Base-by-base conservation (phyloP, 192 early-diverging fungal genomes). In the Podila minutissima region DNA sequence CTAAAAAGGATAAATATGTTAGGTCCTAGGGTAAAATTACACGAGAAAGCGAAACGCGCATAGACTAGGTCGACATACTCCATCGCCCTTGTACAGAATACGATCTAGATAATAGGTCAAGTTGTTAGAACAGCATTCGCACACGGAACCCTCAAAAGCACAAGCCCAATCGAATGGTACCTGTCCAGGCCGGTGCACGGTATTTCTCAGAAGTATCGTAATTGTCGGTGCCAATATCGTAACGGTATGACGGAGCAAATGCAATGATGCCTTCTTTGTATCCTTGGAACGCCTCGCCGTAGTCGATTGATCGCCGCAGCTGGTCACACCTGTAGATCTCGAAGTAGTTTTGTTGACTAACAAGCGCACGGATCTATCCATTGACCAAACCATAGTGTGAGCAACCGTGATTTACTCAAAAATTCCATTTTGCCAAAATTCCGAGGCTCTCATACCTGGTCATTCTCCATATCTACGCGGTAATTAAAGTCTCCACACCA, bases 401-500 rank as follows among this genome's bases (percentile, higher is more conserved):
- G 33, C 37, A 58, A n/a, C 19, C 9, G 8, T 11, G 41, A 72
- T 8, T 24, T 20, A 29, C 22, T 22, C n/a, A 12, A 37, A 22
- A 11, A 19, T 31, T 28, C 2, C 1, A 57, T n/a, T 58, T 15
- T 38, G 49, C 4, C 53, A 49, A 22, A 24, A 62, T 20, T 33
- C 15, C 46, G 28, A 37, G 22, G 7, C 5, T 48, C 19, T 46
- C 71, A 49, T 73, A 92, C 89, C 50, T 94, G 90, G 71, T 95
- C 93, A 73, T 94, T 94, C 19, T 88, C 79, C 64, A 95, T 77
- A 48, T 88, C 83, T 22, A 97, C 88, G 15, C 97, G 90, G 78
- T 97, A 99, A 82, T 99, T 99, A 50, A 99, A 92, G 82, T 99
- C 97, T 41, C 97, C 95, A 31, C 95, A 88, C 95, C 95, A 99